phyloP scores from a whole-genome alignment of 768 basidiomycete species.

The Phanerochaete sordida region DNA sequence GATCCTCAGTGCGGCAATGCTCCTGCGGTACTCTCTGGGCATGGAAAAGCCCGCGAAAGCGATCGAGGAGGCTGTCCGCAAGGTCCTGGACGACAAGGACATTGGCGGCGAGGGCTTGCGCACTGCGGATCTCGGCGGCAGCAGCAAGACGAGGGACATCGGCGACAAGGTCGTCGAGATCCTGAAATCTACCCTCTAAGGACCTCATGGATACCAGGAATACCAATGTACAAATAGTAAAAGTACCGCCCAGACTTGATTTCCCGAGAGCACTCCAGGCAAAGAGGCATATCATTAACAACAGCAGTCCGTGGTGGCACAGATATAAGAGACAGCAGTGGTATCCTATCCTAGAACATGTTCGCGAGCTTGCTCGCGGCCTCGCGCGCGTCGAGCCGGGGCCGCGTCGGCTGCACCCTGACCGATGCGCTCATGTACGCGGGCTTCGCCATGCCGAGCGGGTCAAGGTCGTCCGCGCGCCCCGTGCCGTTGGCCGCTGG shows the following conservation, averaged over 20 bases:
- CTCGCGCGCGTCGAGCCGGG: slow-evolving; percentile 78
- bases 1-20: slow-evolving; percentile 92
- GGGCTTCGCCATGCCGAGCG: slow-evolving; percentile 59
- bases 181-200: slow-evolving; percentile 37
- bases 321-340: not conserved
- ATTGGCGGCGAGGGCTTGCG: slow-evolving; percentile 74
- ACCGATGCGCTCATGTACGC: slow-evolving; percentile 70
- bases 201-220: not conserved
- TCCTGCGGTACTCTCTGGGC: slow-evolving; percentile 95
- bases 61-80: slow-evolving; percentile 88
- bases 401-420: slow-evolving; percentile 65
- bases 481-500: slow-evolving; percentile 5
- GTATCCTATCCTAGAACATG: slow-evolving; percentile 53
- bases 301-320: not conserved
- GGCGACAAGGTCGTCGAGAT: slow-evolving; percentile 82
- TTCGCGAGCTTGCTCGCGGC: slow-evolving; percentile 90
- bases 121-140: slow-evolving; percentile 87
- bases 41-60: slow-evolving; percentile 79
- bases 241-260: not conserved
- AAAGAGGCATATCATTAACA: not conserved
- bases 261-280: not conserved
- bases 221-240: not conserved
- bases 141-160: slow-evolving; percentile 67
- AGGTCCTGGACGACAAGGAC: slow-evolving; percentile 71
- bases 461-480: slow-evolving; percentile 42